Conservation (phyloP, 2,329 filamentous ascomycete genomes). For the Polychaeton citri region DNA sequence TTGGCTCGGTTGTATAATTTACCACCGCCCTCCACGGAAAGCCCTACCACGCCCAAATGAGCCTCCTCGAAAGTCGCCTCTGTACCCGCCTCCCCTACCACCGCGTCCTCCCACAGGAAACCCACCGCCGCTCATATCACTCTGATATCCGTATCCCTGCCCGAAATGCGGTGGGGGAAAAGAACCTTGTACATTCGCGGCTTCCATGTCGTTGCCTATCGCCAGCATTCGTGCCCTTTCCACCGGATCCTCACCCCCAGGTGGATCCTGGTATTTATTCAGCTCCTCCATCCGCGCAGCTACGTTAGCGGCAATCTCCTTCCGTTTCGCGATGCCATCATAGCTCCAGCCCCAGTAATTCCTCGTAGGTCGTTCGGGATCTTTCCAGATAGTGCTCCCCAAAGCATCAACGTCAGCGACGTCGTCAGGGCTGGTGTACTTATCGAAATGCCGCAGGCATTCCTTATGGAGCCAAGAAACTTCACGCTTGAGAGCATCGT, state of each 20-base stretch:
- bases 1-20: too few species aligned
- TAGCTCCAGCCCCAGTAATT: slow-evolving; percentile 19
- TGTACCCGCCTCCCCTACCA: not conserved
- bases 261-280: not conserved
- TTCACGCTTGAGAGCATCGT: slow-evolving; percentile 9
- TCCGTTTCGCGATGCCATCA: slow-evolving; percentile 12
- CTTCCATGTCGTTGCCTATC: not conserved
- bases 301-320: slow-evolving; percentile 5
- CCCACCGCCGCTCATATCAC: not conserved
- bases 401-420: slow-evolving; percentile 18
- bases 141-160: not conserved
- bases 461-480: slow-evolving; percentile 12
- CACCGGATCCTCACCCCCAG: not conserved
- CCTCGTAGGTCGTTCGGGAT: slow-evolving; percentile 15
- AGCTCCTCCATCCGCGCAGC: not conserved
- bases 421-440: slow-evolving; percentile 14
- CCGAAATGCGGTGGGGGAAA: not conserved
- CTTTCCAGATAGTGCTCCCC: slow-evolving; percentile 20
- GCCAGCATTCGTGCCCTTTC: not conserved
- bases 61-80: not conserved
- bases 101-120: not conserved
- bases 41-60: not conserved
- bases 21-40: not conserved
- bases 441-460: slow-evolving; percentile 13
- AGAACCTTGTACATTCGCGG: not conserved